Evolutionary conservation across 2,329 filamentous ascomycete genomes (phyloP).

Genomic region (Teratosphaeria epicoccoides): DNA sequence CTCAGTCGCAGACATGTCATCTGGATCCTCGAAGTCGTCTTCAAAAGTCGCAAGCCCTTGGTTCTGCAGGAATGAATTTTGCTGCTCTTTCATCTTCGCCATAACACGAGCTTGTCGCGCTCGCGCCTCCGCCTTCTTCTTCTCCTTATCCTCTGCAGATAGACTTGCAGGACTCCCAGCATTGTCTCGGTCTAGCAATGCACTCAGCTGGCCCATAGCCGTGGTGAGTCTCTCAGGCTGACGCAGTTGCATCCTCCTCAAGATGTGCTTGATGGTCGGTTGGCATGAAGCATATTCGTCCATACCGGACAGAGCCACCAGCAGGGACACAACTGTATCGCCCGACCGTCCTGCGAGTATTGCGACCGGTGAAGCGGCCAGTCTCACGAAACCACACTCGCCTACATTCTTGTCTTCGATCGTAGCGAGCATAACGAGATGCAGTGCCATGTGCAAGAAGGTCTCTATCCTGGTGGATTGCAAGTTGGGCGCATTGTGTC

Average conservation of each 20-base stretch:
- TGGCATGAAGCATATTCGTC: slow-evolving; percentile 73
- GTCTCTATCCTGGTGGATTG: slow-evolving; percentile 77
- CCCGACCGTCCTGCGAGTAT: slow-evolving; percentile 1
- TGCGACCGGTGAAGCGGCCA: slow-evolving; percentile 13
- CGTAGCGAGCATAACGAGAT: slow-evolving; percentile 75
- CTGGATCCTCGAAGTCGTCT: slow-evolving; percentile 63
- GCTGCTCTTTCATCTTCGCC: slow-evolving; percentile 96
- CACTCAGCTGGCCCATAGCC: slow-evolving; percentile 48
- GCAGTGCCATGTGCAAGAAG: slow-evolving; percentile 82
- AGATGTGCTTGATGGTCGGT: slow-evolving; percentile 70
- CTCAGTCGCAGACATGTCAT: slow-evolving; percentile 45
- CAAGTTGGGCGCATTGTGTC: slow-evolving; percentile 59
- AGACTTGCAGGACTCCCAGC: slow-evolving; percentile 67
- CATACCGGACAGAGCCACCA: slow-evolving; percentile 42
- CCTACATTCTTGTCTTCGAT: slow-evolving; percentile 54
- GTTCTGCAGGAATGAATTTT: slow-evolving; percentile 85
- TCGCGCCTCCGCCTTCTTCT: slow-evolving; percentile 81
- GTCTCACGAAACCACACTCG: slow-evolving; percentile 15
- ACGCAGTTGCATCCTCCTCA: slow-evolving; percentile 77
- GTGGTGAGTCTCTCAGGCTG: slow-evolving; percentile 61
- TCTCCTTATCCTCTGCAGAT: slow-evolving; percentile 55
- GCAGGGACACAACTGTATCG: slow-evolving; percentile 39
- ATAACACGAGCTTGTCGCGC: slow-evolving; percentile 89
- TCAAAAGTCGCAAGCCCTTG: slow-evolving; percentile 87
- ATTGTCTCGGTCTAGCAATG: slow-evolving; percentile 68